These are phyloP conservation scores for Karstenula rhodostoma DNA, from an alignment of 2,329 filamentous ascomycete species.

Conservation along the genomic window DNA sequence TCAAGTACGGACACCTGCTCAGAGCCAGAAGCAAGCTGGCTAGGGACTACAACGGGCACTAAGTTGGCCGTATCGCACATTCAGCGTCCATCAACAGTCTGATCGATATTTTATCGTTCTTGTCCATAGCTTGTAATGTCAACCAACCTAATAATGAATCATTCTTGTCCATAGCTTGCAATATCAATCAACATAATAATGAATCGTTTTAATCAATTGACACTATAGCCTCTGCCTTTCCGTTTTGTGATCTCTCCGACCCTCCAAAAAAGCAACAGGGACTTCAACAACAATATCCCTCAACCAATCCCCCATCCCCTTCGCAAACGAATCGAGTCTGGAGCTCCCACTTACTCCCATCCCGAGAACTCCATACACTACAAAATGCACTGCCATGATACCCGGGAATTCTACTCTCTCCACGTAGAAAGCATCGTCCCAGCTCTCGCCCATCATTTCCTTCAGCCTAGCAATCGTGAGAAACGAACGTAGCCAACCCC, in stretches of 20 bases:
- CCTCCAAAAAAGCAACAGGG: not conserved
- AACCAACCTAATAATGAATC: not conserved
- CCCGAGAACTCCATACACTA: conserved; percentile 49
- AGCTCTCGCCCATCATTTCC: conserved; percentile 37
- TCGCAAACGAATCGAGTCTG: conserved; percentile 60
- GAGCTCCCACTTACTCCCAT: conserved; percentile 57
- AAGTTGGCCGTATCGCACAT: not conserved
- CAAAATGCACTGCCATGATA: conserved; percentile 46
- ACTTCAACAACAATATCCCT: conserved; percentile 51
- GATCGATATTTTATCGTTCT: no score
- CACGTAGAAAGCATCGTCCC: conserved; percentile 30
- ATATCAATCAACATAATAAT: not conserved
- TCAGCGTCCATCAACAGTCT: not conserved
- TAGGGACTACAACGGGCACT: conserved; percentile 4
- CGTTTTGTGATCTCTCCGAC: not conserved
- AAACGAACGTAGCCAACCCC: conserved; percentile 43
- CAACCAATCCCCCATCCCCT: conserved; percentile 63
- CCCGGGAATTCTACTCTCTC: conserved; percentile 44
- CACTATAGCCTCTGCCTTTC: not conserved
- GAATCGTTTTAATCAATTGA: not conserved
- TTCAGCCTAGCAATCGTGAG: conserved; percentile 38
- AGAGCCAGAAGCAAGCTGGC: conserved; percentile 53
- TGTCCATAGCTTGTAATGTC: no score
- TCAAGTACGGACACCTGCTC: conserved; percentile 52
- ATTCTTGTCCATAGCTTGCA: not conserved